phyloP scores from a whole-genome alignment of 192 early-diverging fungal genomes.

The Gigaspora rosea region DNA sequence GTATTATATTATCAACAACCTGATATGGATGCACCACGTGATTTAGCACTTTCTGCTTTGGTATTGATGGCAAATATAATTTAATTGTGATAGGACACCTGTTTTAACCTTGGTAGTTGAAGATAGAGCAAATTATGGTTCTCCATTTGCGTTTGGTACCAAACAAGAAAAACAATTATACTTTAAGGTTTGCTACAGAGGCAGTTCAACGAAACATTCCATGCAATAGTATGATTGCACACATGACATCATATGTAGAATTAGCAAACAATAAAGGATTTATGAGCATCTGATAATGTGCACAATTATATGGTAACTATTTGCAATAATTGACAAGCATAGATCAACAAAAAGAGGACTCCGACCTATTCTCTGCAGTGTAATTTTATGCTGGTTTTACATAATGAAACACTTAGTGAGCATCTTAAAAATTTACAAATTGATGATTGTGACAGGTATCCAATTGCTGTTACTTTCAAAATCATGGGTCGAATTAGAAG shows the following conservation, averaged over 20 bases:
- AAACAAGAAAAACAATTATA: not conserved
- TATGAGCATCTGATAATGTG: not conserved
- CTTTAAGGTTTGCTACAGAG: not conserved
- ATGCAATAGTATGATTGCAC: not conserved
- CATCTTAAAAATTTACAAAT: not conserved
- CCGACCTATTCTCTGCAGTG: not conserved
- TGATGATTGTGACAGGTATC: not conserved
- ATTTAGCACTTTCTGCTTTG: no score
- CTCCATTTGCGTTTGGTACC: no score
- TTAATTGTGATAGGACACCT: no score
- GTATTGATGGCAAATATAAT: no score
- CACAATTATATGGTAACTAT: not conserved
- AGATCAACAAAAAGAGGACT: not conserved
- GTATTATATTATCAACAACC: not conserved
- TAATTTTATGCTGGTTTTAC: not conserved
- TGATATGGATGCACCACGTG: not conserved
- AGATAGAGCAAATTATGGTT: no score
- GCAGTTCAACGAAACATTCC: not conserved
- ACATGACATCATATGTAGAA: not conserved
- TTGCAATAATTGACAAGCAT: not conserved
- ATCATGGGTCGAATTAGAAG: not conserved
- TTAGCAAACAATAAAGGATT: not conserved
- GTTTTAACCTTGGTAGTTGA: no score
- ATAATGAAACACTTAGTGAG: not conserved
- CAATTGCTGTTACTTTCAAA: not conserved